A percentile compares a stretch with the other conserved stretches of the same genome.
phyloP scores from a whole-genome alignment of 257 asterid genomes.

The Leonotis leonurus region DNA sequence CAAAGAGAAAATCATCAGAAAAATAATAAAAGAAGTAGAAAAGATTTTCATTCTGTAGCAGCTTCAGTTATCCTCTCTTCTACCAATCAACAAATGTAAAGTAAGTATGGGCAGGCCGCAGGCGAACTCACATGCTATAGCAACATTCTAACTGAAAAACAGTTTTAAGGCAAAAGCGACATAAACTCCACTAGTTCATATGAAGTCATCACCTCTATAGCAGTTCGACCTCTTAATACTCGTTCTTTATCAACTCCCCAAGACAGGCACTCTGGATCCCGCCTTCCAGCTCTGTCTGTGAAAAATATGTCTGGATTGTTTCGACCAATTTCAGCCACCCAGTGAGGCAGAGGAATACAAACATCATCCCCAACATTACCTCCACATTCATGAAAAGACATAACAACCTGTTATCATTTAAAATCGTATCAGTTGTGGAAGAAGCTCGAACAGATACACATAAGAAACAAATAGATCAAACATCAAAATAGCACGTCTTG shows the following conservation, averaged over 20 bases:
- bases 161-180: too few relatives aligned
- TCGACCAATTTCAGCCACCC: conserved; percentile 85
- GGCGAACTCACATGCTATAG: too few relatives aligned
- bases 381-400: conserved; percentile 91
- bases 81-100: too few relatives aligned
- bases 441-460: not conserved
- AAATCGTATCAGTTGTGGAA: conserved; percentile 18
- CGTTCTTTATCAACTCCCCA: conserved; percentile 97
- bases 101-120: too few relatives aligned
- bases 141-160: too few relatives aligned
- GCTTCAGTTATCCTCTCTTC: too few relatives aligned
- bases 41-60: too few relatives aligned
- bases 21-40: not conserved
- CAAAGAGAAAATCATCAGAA: not conserved
- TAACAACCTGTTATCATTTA: conserved; percentile 51
- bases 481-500: conserved; percentile 2
- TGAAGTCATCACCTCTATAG: conserved; percentile 60
- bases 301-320: conserved; percentile 85
- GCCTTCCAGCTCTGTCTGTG: conserved; percentile 83
- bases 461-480: not conserved
- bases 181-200: too few relatives aligned
- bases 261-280: conserved; percentile 82
- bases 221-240: conserved; percentile 86
- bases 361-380: conserved; percentile 83
- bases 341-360: conserved; percentile 78